Conservation (phyloP, 345 rosid genomes). For the Eucalyptus tenuipes region DNA sequence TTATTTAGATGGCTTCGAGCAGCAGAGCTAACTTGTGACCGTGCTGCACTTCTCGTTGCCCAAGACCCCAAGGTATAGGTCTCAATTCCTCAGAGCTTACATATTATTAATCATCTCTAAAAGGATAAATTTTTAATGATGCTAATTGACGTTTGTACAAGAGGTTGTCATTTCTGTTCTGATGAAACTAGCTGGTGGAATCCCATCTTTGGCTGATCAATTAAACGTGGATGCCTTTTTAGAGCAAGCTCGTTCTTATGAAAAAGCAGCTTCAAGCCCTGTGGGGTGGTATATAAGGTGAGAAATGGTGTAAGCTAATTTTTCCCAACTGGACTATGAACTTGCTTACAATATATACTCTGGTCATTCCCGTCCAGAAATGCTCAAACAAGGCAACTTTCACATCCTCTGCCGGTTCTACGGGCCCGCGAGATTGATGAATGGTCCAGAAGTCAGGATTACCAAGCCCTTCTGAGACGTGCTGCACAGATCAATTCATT, state of each 20-base stretch:
- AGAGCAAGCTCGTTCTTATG: slow-evolving; percentile 97
- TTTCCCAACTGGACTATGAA: background rate
- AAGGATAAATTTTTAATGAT: background rate
- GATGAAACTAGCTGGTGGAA: slow-evolving; percentile 95
- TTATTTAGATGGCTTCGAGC: slow-evolving; percentile 85
- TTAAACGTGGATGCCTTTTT: slow-evolving; percentile 86
- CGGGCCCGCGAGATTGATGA: slow-evolving; percentile 96
- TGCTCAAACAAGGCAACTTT: slow-evolving; percentile 90
- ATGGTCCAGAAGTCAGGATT: slow-evolving; percentile 82
- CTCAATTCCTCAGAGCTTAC: background rate
- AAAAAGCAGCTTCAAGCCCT: slow-evolving; percentile 86
- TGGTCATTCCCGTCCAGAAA: slow-evolving; percentile 36
- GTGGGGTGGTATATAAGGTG: slow-evolving; percentile 89
- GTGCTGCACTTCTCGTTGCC: slow-evolving; percentile 96
- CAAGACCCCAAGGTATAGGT: slow-evolving; percentile 77
- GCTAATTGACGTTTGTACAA: slow-evolving; percentile 35
- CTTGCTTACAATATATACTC: background rate
- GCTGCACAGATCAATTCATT: slow-evolving; percentile 23
- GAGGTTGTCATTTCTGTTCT: slow-evolving; percentile 92
- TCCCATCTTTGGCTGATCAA: slow-evolving; percentile 90
- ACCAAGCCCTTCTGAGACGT: slow-evolving; percentile 51
- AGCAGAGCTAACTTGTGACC: slow-evolving; percentile 95
- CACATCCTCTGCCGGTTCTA: slow-evolving; percentile 94
- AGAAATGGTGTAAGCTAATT: background rate
- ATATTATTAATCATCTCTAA: background rate